These are phyloP conservation scores for Stentor roeselii DNA, from an alignment of 73 alveolate species.

Conservation along the genomic window DNA sequence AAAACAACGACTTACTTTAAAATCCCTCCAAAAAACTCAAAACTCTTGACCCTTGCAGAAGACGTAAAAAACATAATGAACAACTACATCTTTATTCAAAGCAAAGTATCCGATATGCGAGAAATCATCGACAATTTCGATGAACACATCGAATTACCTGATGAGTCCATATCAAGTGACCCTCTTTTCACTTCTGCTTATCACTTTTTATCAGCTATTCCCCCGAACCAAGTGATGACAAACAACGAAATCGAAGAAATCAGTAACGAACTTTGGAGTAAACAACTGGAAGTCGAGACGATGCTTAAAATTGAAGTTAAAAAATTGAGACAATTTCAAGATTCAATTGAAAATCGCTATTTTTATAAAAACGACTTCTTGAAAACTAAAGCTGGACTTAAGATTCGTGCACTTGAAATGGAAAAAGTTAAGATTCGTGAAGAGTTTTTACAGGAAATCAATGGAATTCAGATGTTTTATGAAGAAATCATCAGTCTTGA, in stretches of 20 bases:
- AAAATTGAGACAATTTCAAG: background rate
- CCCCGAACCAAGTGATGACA: background rate
- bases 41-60: background rate
- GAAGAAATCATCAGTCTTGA: background rate
- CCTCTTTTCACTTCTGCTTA: background rate
- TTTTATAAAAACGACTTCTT: background rate
- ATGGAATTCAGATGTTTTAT: background rate
- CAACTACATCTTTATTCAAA: background rate
- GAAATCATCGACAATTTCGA: background rate
- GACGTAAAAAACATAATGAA: background rate
- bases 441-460: background rate
- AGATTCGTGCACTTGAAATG: background rate
- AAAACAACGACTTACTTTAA: background rate
- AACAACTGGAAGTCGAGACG: background rate
- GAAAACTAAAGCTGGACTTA: conserved; percentile 4
- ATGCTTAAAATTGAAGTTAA: background rate
- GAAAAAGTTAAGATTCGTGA: background rate
- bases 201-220: background rate
- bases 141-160: background rate
- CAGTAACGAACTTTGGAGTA: background rate
- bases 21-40: background rate
- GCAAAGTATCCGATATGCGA: background rate
- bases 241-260: background rate
- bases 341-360: background rate
- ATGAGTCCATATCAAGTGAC: too few relatives aligned